These are phyloP conservation scores for Lactarius vividus DNA, from an alignment of 768 basidiomycete genomes.

Conservation along the genomic window DNA sequence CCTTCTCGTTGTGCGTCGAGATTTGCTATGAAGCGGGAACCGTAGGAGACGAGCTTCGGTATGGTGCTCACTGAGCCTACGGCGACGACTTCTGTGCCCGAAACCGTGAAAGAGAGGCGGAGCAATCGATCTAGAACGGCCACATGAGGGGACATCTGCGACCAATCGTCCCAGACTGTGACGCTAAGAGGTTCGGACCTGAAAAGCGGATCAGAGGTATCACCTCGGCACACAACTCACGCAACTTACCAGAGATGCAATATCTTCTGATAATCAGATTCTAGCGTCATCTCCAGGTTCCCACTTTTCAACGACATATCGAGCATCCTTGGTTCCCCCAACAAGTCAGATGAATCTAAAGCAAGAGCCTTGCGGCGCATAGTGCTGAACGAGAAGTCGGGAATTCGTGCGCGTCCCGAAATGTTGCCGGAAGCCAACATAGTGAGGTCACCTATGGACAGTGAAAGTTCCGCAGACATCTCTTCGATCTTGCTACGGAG, in stretches of 20 bases:
- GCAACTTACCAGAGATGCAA: constrained; percentile 67
- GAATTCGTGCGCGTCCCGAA: constrained; percentile 64
- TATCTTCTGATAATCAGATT: constrained; percentile 74
- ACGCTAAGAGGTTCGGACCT: constrained; percentile 79
- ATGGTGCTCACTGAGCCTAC: constrained; percentile 72
- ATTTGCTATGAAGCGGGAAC: constrained; percentile 70
- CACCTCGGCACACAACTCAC: neutral
- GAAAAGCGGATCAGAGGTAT: constrained; percentile 8
- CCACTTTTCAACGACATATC: constrained; percentile 76
- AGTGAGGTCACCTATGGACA: constrained; percentile 56
- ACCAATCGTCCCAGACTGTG: constrained; percentile 82
- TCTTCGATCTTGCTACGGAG: constrained; percentile 68
- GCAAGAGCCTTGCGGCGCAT: constrained; percentile 50
- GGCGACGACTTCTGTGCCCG: constrained; percentile 63
- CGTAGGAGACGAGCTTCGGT: constrained; percentile 71
- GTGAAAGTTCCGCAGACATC: constrained; percentile 56
- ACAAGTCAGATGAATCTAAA: constrained; percentile 31
- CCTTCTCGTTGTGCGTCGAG: constrained; percentile 70
- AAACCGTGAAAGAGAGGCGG: constrained; percentile 71
- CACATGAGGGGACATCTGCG: constrained; percentile 42
- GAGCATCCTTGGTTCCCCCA: constrained; percentile 50
- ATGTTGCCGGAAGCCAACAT: constrained; percentile 64
- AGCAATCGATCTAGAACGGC: constrained; percentile 51
- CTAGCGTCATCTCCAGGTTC: constrained; percentile 58
- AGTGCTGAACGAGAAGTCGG: constrained; percentile 75